Conservation (phyloP, 805 yeast species). For the Yamadazyma insecticola region DNA sequence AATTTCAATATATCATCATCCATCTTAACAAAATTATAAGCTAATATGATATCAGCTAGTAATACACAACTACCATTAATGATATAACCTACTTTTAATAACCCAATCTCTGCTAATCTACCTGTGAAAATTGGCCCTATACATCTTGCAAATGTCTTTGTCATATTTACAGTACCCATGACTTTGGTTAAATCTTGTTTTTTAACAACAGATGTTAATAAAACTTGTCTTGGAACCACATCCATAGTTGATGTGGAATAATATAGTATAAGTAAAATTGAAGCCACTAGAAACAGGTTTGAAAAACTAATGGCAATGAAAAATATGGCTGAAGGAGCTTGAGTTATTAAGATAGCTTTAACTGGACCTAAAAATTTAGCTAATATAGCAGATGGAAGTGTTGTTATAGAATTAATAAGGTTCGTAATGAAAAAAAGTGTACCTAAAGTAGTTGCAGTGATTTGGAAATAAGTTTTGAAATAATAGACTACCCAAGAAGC, state of each 20-base stretch:
- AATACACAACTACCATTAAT: slow-evolving; percentile 51
- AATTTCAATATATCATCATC: slow-evolving; percentile 28
- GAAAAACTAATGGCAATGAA: slow-evolving; percentile 38
- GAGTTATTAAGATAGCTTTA: slow-evolving; percentile 66
- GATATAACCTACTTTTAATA: slow-evolving; percentile 46
- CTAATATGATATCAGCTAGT: slow-evolving; percentile 43
- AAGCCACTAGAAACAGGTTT: slow-evolving; percentile 38
- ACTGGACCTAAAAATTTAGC: slow-evolving; percentile 74
- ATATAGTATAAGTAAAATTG: slow-evolving; percentile 48
- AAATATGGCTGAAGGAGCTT: slow-evolving; percentile 71
- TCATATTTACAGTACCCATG: slow-evolving; percentile 82
- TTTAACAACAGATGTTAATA: slow-evolving; percentile 63
- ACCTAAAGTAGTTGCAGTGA: slow-evolving; percentile 60
- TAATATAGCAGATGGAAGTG: slow-evolving; percentile 71
- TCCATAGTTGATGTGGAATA: slow-evolving; percentile 77
- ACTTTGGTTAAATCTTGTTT: slow-evolving; percentile 65
- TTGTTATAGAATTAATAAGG: slow-evolving; percentile 59
- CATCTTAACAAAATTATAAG: slow-evolving; percentile 35
- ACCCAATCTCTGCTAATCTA: slow-evolving; percentile 49
- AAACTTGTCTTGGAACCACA: slow-evolving; percentile 84
- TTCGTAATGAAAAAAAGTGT: slow-evolving; percentile 61
- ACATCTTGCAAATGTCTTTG: slow-evolving; percentile 80
- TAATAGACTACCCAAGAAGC: slow-evolving; percentile 85
- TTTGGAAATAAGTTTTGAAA: slow-evolving; percentile 52
- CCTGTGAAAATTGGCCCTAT: slow-evolving; percentile 83